Base-by-base conservation (phyloP, 1,139 yeast genomes). In the Kodamaea ohmeri region DNA sequence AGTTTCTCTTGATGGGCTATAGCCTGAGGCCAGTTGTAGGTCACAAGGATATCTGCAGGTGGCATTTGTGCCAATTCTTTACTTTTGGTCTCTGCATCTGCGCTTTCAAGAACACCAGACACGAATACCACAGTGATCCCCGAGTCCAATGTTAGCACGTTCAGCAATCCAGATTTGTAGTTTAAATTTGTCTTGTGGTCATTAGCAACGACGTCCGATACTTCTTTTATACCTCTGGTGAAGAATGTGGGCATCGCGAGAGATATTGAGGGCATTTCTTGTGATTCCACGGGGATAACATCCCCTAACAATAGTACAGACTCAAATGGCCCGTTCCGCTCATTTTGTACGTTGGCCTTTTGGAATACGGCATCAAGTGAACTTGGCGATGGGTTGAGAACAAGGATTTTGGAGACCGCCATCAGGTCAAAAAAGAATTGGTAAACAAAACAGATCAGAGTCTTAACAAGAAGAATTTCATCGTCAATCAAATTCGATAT, bases 291-390 rank as follows among this genome's bases (percentile, higher is more conserved):
- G 1, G 63, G 56, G 4, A 65, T 38, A 2, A 67, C 61, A 44
- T 73, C 73, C 2, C 87, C 85, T 8, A 81, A 47, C 6, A 81
- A 52, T 6, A 82, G 33, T 1, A 76, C 71, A 4, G 73, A 65
- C 36, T 73, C 83, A 52, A 83, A 83, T 0, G 87, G 87, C 0
- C 88, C 88, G 36, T 78, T 78, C 47, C 76, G 80, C 15, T 54
- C 43, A 48, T 80, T 64, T 39, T 81, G 71, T 0, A 61, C 38
- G 48, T 76, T 75, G 3, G 80, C 68, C 41, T 79, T 78, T 9
- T 53, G 60, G 6, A 78, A 49, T 0, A 78, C 71, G 32, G 63
- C 63, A 1, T 64, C 66, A 4, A 76, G 42, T 21, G 63, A 58
- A 1, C 53, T 52, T 1, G 69, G 61, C 2, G 63, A 52, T 1